These are phyloP conservation scores for Termitomyces sp. DNA, from an alignment of 768 basidiomycete species.

Conservation along the genomic window DNA sequence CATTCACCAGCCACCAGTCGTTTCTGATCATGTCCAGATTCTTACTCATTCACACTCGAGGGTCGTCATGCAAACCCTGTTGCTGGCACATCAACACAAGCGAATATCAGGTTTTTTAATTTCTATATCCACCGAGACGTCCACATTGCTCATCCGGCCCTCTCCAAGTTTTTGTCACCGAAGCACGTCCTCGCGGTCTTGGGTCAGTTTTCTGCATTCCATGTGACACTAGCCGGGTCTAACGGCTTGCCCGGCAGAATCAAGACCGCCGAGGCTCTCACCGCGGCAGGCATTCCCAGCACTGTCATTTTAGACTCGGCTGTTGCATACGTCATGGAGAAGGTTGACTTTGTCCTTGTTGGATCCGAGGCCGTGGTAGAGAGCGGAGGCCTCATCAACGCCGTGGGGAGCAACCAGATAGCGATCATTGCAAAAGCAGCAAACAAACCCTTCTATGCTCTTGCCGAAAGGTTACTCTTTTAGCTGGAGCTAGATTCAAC, in stretches of 20 bases:
- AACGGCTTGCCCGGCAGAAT: slow-evolving; percentile 42
- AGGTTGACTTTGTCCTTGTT: slow-evolving; percentile 91
- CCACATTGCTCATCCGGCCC: slow-evolving; percentile 4
- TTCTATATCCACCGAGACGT: slow-evolving; percentile 8
- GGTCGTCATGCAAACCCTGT: slow-evolving; percentile 89
- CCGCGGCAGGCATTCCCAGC: slow-evolving; percentile 88
- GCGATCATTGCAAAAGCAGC: slow-evolving; percentile 93
- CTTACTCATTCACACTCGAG: slow-evolving; percentile 96
- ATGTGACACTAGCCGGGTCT: slow-evolving; percentile 1
- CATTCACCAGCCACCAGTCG: slow-evolving; percentile 3
- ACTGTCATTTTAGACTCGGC: slow-evolving; percentile 94
- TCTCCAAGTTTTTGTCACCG: slow-evolving; percentile 83
- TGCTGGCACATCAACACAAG: slow-evolving; percentile 86
- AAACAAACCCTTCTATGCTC: slow-evolving; percentile 94
- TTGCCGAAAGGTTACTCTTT: slow-evolving; percentile 71
- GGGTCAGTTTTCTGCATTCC: slow-evolving; percentile 50
- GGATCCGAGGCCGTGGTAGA: slow-evolving; percentile 98
- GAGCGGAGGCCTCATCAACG: slow-evolving; percentile 88
- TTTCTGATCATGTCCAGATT: slow-evolving; percentile 47
- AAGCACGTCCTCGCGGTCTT: slow-evolving; percentile 84
- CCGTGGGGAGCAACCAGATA: slow-evolving; percentile 93
- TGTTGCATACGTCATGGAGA: slow-evolving; percentile 95
- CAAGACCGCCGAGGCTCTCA: slow-evolving; percentile 85
- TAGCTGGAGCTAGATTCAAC: slow-evolving; percentile 16
- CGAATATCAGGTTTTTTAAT: slow-evolving; percentile 63